Percentiles rank a stretch among this genome's conserved stretches.
Evolutionary conservation across 352 stramenopile genomes (phyloP).

Genomic region (Phytophthora hibernalis): DNA sequence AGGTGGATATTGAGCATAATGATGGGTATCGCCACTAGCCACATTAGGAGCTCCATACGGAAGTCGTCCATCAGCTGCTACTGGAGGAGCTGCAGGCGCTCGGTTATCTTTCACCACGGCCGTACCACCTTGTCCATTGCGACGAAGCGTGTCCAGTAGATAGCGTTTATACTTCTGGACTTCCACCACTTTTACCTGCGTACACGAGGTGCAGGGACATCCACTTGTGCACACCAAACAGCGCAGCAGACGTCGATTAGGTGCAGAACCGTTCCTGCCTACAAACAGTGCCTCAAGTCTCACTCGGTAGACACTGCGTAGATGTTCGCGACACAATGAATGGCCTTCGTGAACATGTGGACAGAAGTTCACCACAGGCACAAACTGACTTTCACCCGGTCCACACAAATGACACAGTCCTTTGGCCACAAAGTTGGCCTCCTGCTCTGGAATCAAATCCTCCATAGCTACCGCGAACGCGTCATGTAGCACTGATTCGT

Average conservation of each 20-base stretch:
- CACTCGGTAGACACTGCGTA: constrained; percentile 76
- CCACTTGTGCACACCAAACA: constrained; percentile 67
- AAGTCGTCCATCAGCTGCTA: constrained; percentile 5
- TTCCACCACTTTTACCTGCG: constrained; percentile 37
- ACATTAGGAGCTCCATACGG: constrained; percentile 14
- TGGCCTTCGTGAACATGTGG: constrained; percentile 67
- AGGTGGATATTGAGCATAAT: constrained; percentile 25
- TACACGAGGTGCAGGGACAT: constrained; percentile 71
- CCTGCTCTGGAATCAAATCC: constrained; percentile 58
- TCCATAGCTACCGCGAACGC: constrained; percentile 63
- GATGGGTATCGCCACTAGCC: constrained; percentile 13
- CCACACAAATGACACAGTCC: constrained; percentile 76
- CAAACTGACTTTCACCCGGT: constrained; percentile 47
- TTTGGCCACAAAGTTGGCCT: constrained; percentile 80
- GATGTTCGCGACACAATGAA: constrained; percentile 77
- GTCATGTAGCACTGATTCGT: constrained; percentile 49
- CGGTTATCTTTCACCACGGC: constrained; percentile 5
- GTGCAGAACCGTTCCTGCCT: constrained; percentile 67
- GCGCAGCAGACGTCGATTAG: constrained; percentile 67
- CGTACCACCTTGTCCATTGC: constrained; percentile 26
- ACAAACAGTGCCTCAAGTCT: constrained; percentile 80
- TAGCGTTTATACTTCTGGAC: constrained; percentile 47
- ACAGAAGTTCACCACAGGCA: constrained; percentile 83
- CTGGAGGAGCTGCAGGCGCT: constrained; percentile 3
- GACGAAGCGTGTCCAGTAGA: constrained; percentile 42